Base-by-base conservation (phyloP, 179 eudicot species). In the Spergularia azorica region DNA sequence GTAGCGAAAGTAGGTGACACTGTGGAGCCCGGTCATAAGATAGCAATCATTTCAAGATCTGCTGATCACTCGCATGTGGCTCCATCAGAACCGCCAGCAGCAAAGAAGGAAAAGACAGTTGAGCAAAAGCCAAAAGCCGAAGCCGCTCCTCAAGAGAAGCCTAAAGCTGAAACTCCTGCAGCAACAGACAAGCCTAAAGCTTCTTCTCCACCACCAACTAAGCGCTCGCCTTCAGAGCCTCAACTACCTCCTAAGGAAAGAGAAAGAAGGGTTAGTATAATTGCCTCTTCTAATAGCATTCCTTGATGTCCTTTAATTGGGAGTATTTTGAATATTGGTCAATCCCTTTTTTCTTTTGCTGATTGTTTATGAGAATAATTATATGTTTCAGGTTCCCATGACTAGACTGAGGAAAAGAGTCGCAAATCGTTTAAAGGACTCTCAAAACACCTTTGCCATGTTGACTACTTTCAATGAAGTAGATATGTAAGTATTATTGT, bases 381-480 rank as follows among this genome's bases (percentile, higher is more conserved):
- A 62, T 21, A 52, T 62, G 62, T 68, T 80, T 56, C 84, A 95
- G 98, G 97, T 95, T 77, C 97, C 97, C 2, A 95, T 95, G 97
- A 95, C 98, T 78, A 91, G 98, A 87, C 93, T 93, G 56, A 89
- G 98, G 77, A 95, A 95, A 83, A 82, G 98, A 67, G 97, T 95
- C 72, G 98, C 98, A 17, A 87, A 92, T 38, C 94, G 98, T 73
- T 82, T 95, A 84, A 95, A 95, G 76, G 98, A 95, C 80, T 91
- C 98, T 76, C 98, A 95, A 70, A 95, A 95, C 83, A 95, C 98
- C 39, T 95, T 92, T 87, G 98, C 98, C 48, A 48, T 95, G 93
- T 76, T 95, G 86, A 95, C 98, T n/a, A 95, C 98, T 39, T 95
- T 95, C 67, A 95, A 95, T 79, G 97, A 93, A 85, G 91, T 95